Evolutionary conservation across 2,329 filamentous ascomycete species (phyloP), one percentile per base, ranked within the genome.

Genomic region (Raffaelea arxii): DNA sequence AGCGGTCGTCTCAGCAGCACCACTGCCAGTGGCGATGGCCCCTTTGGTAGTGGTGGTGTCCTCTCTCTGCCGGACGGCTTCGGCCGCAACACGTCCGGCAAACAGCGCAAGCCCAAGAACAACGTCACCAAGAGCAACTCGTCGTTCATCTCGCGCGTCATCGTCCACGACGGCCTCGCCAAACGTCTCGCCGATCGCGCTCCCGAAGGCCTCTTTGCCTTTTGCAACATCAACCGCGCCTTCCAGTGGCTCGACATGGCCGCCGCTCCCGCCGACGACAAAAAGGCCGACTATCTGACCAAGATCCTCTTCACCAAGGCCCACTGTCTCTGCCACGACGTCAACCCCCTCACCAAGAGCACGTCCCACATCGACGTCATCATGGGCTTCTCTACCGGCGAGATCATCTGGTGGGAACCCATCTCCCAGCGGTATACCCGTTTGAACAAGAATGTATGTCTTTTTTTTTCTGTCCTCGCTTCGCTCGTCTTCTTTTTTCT

Each of bases 101-200:
- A 96, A 71, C 77, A 80, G 61, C 79, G 83, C 59, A 98, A 98
- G 64, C 92, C 92, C 3, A 98, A 97, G 74, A 97, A 91, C 66
- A 97, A 94, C 63, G 92, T 98, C 63, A 82, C 91, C 44, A 98
- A 98, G 72, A 97, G 89, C 68, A 97, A 95, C 64, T 98, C 92
- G 10, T 95, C 91, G 1, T 98, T 96, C 60, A 92, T 98, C 25
- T 96, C 91, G n/a, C 74, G 92, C 46, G 91, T 96, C 25, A 95
- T 97, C 53, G 82, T 89, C 16, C 86, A 95, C 58, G 92, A 98
- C 57, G 74, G 75, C 4, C 65, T 94, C 46, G 74, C 77, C 21
- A 94, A 92, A 65, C 82, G 86, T 53, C 65, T 97, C 52, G 77
- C 79, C 42, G 92, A 97, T 25, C 81, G 87, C 51, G 79, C 82